Percentiles rank a stretch among this genome's conserved stretches.
Conservation (phyloP, 306 rosid species). For the Cicer pinnatifidum region DNA sequence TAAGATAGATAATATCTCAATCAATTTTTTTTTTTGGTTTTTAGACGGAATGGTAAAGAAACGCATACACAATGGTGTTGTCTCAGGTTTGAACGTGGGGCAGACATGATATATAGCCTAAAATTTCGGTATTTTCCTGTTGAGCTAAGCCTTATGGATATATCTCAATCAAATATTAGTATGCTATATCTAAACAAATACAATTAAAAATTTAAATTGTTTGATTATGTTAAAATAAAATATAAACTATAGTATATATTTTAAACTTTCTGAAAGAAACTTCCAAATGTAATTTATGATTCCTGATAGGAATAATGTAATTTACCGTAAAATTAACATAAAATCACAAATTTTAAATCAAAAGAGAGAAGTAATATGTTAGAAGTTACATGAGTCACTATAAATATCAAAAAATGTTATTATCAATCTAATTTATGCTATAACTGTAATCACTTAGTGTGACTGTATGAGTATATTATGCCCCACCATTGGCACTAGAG, state of each 20-base stretch:
- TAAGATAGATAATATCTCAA: no score
- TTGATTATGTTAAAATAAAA: background rate
- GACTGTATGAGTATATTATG: slow-evolving; percentile 3
- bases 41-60: no score
- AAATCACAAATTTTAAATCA: background rate
- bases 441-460: background rate
- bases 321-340: background rate
- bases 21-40: no score
- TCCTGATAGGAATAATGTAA: background rate
- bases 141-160: no score
- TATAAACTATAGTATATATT: background rate
- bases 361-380: background rate
- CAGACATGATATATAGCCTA: no score
- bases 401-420: slow-evolving; percentile 2
- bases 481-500: background rate
- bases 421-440: background rate
- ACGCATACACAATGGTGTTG: no score
- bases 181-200: no score
- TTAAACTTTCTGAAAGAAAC: background rate
- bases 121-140: no score
- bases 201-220: no score
- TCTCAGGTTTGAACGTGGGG: no score
- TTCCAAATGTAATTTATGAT: background rate
- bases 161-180: no score
- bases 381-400: slow-evolving; percentile 3